Conservation (phyloP, 1,284 basidiomycete genomes). For the Sanghuangporus weigelae region DNA sequence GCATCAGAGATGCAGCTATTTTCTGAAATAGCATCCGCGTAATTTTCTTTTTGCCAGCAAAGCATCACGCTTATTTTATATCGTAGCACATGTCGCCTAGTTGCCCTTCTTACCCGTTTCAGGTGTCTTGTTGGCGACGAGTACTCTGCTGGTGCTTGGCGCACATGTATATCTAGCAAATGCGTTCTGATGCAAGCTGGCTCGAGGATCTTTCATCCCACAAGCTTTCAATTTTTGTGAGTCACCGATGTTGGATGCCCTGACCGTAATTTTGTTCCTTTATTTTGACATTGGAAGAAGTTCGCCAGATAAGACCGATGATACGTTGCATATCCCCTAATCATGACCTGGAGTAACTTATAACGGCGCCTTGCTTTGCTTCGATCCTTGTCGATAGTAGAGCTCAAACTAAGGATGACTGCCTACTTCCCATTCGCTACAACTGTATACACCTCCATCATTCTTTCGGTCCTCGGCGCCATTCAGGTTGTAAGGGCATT, state of each 20-base stretch:
- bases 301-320: background rate
- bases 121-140: background rate
- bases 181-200: background rate
- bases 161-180: background rate
- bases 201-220: background rate
- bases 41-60: conserved; percentile 3
- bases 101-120: background rate
- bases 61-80: background rate
- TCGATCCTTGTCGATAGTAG: background rate
- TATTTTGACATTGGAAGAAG: background rate
- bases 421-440: background rate
- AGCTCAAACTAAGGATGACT: background rate
- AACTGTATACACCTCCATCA: conserved; percentile 21
- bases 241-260: background rate
- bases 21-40: background rate
- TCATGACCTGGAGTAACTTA: background rate
- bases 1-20: background rate
- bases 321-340: conserved; percentile 1
- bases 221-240: background rate
- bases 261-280: background rate
- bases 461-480: conserved; percentile 18
- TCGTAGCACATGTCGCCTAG: background rate
- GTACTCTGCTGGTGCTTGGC: background rate
- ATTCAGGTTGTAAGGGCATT: conserved; percentile 33
- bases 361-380: background rate